Evolutionary conservation across 2,329 filamentous ascomycete genomes (phyloP).

Genomic region (Fusarium scirpi): DNA sequence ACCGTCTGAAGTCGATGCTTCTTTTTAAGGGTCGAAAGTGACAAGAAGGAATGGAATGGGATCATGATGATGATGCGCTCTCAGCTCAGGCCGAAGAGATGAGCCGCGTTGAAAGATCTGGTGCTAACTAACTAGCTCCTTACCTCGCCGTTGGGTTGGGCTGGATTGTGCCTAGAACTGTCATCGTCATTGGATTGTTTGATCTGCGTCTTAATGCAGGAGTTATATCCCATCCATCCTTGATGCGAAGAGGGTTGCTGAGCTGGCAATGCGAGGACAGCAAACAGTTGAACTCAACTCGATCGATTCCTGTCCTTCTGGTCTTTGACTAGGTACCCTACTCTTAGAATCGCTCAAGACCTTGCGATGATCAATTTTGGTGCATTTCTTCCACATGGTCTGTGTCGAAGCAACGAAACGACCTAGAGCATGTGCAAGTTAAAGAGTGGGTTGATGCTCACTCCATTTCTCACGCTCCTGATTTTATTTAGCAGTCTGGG

Average conservation of each 20-base stretch:
- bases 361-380: conserved; percentile 2
- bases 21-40: conserved; percentile 17
- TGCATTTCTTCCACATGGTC: conserved; percentile 8
- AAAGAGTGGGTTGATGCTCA: conserved; percentile 25
- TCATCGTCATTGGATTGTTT: conserved; percentile 20
- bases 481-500: conserved; percentile 2
- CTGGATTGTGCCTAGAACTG: background rate
- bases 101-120: background rate
- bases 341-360: background rate
- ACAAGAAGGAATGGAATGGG: background rate
- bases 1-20: conserved; percentile 29
- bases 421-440: conserved; percentile 21
- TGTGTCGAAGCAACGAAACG: conserved; percentile 20
- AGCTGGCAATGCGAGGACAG: conserved; percentile 35
- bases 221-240: conserved; percentile 29
- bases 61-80: conserved; percentile 22
- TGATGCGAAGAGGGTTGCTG: conserved; percentile 24
- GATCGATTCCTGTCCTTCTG: background rate
- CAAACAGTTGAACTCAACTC: conserved; percentile 3
- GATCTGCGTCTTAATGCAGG: conserved; percentile 32
- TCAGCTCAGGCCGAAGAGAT: conserved; percentile 8
- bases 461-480: conserved; percentile 27
- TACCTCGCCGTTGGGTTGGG: background rate
- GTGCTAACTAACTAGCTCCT: conserved; percentile 5
- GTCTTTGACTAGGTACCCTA: background rate